Conservation (phyloP, 176 grass and related monocot species). For the Ensete glaucum region DNA sequence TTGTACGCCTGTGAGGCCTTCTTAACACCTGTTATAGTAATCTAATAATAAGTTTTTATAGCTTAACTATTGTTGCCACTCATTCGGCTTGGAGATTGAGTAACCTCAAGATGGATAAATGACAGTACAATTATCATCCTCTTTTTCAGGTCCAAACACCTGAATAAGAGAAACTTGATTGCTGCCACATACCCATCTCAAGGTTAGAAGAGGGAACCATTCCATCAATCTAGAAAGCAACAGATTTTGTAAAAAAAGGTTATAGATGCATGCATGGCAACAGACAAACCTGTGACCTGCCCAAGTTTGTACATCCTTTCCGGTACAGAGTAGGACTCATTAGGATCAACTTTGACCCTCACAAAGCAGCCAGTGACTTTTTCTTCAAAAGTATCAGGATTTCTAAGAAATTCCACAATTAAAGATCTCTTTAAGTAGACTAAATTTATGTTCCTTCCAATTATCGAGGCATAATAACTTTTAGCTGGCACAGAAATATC, state of each 20-base stretch:
- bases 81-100: not conserved
- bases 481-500: constrained; percentile 34
- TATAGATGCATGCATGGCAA: not conserved
- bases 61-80: not conserved
- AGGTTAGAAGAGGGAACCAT: not conserved
- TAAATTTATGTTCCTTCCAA: constrained; percentile 42
- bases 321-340: constrained; percentile 15
- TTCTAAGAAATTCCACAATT: constrained; percentile 43
- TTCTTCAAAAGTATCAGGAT: constrained; percentile 47
- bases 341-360: constrained; percentile 36
- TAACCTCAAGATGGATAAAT: not conserved
- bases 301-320: constrained; percentile 56
- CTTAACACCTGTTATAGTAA: constrained; percentile 40
- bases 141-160: not conserved
- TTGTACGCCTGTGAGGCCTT: constrained; percentile 49
- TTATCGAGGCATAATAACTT: constrained; percentile 41
- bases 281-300: constrained; percentile 51
- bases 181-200: not conserved
- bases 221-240: not conserved
- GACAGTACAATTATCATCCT: not conserved
- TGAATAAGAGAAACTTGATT: not conserved
- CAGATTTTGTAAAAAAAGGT: constrained; percentile 9
- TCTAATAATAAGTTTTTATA: not conserved
- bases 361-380: constrained; percentile 80
- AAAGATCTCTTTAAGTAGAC: constrained; percentile 67